Conservation (phyloP, 352 stramenopile genomes). For the Globisporangium solare region DNA sequence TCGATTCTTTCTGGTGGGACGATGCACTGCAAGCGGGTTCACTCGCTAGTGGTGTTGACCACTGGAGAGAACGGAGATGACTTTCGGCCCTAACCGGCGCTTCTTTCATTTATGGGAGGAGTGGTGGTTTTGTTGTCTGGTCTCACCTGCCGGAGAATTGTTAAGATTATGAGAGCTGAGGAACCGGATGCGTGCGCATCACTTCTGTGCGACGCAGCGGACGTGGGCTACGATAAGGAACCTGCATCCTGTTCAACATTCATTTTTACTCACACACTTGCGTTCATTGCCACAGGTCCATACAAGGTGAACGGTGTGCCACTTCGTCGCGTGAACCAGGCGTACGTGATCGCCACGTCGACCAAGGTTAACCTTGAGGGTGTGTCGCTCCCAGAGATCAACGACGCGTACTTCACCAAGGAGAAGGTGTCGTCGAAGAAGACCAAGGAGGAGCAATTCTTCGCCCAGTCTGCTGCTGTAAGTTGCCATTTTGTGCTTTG, state of each 20-base stretch:
- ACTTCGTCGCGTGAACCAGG: slow-evolving; percentile 97
- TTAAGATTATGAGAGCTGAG: slow-evolving; percentile 90
- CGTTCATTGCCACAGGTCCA: slow-evolving; percentile 68
- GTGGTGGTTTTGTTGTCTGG: slow-evolving; percentile 10
- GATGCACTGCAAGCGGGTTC: slow-evolving; percentile 7
- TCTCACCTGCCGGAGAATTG: slow-evolving; percentile 47
- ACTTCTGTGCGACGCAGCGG: not conserved
- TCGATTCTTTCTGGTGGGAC: slow-evolving; percentile 2
- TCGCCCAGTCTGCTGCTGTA: slow-evolving; percentile 88
- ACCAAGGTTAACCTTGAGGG: slow-evolving; percentile 95
- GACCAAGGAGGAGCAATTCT: slow-evolving; percentile 97
- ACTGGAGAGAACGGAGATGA: not conserved
- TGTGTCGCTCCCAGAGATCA: slow-evolving; percentile 91
- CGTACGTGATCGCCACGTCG: slow-evolving; percentile 98
- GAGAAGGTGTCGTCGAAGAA: slow-evolving; percentile 87
- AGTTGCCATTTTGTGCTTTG: slow-evolving; percentile 21
- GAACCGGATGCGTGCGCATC: slow-evolving; percentile 23
- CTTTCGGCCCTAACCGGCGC: not conserved
- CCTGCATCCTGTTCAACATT: not conserved
- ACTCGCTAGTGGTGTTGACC: slow-evolving; percentile 12
- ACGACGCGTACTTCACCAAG: slow-evolving; percentile 98
- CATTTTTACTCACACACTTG: slow-evolving; percentile 1
- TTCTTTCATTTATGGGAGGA: slow-evolving; percentile 8
- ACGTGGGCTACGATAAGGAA: not conserved
- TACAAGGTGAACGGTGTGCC: slow-evolving; percentile 99